Evolutionary conservation across 1,284 basidiomycete species (phyloP).

Genomic region (Marasmius oreades): DNA sequence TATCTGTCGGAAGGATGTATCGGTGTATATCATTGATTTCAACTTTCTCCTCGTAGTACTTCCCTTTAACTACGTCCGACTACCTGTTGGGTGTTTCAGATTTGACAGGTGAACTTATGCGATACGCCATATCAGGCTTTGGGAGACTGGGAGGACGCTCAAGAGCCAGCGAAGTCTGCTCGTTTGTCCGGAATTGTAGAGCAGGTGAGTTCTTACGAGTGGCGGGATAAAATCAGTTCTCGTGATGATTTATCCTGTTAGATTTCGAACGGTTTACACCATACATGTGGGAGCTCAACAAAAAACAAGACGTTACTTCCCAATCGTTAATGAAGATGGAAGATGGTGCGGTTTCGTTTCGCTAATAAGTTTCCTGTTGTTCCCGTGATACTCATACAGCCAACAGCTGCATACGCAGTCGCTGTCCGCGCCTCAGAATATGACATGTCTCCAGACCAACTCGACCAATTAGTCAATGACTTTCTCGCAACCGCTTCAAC

Average conservation of each 20-base stretch:
- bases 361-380: too few relatives aligned
- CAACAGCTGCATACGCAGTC: conserved; percentile 65
- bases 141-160: conserved; percentile 67
- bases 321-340: conserved; percentile 93
- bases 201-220: conserved; percentile 46
- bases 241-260: conserved; percentile 23
- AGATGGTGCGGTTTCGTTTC: conserved; percentile 58
- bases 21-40: not conserved
- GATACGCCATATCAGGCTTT: conserved; percentile 82
- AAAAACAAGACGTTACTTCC: conserved; percentile 86
- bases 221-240: not conserved
- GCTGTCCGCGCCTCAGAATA: conserved; percentile 69
- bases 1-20: not conserved
- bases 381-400: too few relatives aligned
- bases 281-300: conserved; percentile 68
- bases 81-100: conserved; percentile 93
- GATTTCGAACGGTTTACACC: conserved; percentile 77
- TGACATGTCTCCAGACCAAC: conserved; percentile 58
- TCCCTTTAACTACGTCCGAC: conserved; percentile 72
- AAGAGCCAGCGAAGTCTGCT: conserved; percentile 68
- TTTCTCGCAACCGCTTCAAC: conserved; percentile 33
- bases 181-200: conserved; percentile 79
- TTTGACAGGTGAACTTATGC: conserved; percentile 96
- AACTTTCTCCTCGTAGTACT: conserved; percentile 42
- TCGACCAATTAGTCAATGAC: conserved; percentile 62